phyloP scores from a whole-genome alignment of 179 eudicot species.

The Monotropa hypopitys region DNA sequence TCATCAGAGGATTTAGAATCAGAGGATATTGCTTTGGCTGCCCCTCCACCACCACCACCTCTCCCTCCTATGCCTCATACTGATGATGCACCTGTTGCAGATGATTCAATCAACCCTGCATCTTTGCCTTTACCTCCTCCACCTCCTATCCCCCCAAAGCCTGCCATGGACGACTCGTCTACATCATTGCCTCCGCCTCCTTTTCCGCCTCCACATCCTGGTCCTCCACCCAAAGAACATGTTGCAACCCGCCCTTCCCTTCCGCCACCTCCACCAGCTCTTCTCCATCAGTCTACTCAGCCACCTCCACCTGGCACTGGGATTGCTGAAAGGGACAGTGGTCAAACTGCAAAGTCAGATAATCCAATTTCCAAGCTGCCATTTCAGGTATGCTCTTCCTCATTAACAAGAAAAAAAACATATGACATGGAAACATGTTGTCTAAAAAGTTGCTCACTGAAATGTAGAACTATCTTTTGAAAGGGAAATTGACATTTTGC shows the following conservation, averaged over 20 bases:
- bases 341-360: constrained; percentile 28
- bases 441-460: neutral
- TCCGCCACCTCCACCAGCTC: constrained; percentile 58
- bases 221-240: constrained; percentile 66
- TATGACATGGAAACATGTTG: neutral
- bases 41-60: constrained; percentile 63
- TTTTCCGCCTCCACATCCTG: constrained; percentile 88
- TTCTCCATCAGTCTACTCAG: constrained; percentile 37
- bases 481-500: neutral
- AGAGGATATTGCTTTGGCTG: constrained; percentile 48
- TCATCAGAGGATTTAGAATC: constrained; percentile 31
- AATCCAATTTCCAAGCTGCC: constrained; percentile 25
- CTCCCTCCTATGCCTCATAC: constrained; percentile 69
- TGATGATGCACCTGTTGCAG: constrained; percentile 38
- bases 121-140: constrained; percentile 84
- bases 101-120: constrained; percentile 39
- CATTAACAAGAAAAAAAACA: neutral
- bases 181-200: constrained; percentile 54
- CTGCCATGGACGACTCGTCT: constrained; percentile 35
- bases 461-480: neutral
- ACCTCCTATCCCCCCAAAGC: constrained; percentile 73
- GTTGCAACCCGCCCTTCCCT: constrained; percentile 34
- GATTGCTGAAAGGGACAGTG: constrained; percentile 37
- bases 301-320: constrained; percentile 72
- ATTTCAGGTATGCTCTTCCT: constrained; percentile 31